These are phyloP conservation scores for Skeletonema menzelii DNA, from an alignment of 108 stramenopile species.

Conservation along the genomic window DNA sequence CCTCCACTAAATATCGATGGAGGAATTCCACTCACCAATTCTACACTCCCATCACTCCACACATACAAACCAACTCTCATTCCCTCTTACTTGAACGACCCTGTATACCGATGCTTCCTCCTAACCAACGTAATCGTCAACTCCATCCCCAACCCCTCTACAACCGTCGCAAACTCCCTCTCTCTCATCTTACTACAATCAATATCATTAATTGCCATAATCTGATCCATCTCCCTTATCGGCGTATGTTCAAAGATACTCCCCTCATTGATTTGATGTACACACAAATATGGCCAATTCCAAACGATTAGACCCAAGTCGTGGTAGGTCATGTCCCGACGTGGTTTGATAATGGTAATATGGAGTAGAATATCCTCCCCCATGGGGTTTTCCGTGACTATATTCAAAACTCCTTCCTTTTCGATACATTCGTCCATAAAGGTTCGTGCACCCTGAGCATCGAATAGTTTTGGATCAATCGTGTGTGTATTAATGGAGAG, in stretches of 20 bases:
- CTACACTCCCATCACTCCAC: too few relatives aligned
- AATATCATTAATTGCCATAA: slow-evolving; percentile 54
- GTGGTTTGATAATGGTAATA: slow-evolving; percentile 50
- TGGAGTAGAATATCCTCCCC: slow-evolving; percentile 23
- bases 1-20: too few relatives aligned
- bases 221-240: slow-evolving; percentile 43
- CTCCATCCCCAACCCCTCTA: slow-evolving; percentile 39
- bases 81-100: slow-evolving; percentile 26
- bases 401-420: slow-evolving; percentile 25
- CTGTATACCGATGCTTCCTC: slow-evolving; percentile 46
- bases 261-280: slow-evolving; percentile 29
- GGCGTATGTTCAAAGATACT: slow-evolving; percentile 41
- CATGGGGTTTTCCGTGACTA: slow-evolving; percentile 39
- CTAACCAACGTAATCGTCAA: slow-evolving; percentile 47
- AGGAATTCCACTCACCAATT: too few relatives aligned
- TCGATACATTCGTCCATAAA: slow-evolving; percentile 26
- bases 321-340: slow-evolving; percentile 43
- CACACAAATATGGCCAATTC: slow-evolving; percentile 49
- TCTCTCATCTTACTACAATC: slow-evolving; percentile 29
- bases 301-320: slow-evolving; percentile 52
- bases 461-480: slow-evolving; percentile 6
- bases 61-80: not conserved
- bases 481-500: slow-evolving; percentile 31
- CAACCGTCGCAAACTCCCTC: slow-evolving; percentile 26
- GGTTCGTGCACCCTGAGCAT: slow-evolving; percentile 21